These are phyloP conservation scores for Globisporangium iwayamae DNA, from an alignment of 352 stramenopile species.

Conservation along the genomic window DNA sequence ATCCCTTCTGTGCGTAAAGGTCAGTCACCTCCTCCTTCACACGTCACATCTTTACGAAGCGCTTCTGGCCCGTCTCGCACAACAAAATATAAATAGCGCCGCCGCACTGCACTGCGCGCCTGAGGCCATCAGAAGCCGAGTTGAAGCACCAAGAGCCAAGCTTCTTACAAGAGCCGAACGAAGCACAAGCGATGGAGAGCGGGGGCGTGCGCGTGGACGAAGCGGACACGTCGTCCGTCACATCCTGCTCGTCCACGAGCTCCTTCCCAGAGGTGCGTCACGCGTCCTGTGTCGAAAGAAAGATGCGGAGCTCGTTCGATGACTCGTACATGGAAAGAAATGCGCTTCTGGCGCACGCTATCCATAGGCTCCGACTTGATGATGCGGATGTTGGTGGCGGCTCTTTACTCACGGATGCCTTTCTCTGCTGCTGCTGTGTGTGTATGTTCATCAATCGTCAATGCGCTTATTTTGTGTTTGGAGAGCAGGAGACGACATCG, in stretches of 20 bases:
- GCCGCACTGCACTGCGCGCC: background rate
- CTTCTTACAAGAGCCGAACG: background rate
- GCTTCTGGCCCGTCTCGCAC: background rate
- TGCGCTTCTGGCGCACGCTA: background rate
- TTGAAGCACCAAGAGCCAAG: background rate
- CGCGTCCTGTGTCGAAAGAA: background rate
- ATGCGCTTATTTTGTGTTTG: conserved; percentile 9
- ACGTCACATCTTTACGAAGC: conserved; percentile 3
- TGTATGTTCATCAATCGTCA: background rate
- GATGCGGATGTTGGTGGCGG: background rate
- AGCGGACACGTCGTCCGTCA: conserved; percentile 2
- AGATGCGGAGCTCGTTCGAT: conserved; percentile 4
- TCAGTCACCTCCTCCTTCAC: background rate
- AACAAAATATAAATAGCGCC: conserved; percentile 11
- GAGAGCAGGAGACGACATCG: conserved; percentile 4
- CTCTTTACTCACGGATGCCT: conserved; percentile 5
- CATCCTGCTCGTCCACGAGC: conserved; percentile 12
- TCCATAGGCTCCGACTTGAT: conserved; percentile 1
- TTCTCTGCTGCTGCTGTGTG: background rate
- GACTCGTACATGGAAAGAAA: conserved; percentile 8
- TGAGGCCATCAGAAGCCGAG: background rate
- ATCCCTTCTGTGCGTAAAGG: background rate
- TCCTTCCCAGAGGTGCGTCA: conserved; percentile 8
- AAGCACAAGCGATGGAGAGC: background rate
- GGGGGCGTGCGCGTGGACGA: background rate